These are phyloP conservation scores for Cydonia oblonga DNA, from an alignment of 331 rosid genomes.

Conservation along the genomic window DNA sequence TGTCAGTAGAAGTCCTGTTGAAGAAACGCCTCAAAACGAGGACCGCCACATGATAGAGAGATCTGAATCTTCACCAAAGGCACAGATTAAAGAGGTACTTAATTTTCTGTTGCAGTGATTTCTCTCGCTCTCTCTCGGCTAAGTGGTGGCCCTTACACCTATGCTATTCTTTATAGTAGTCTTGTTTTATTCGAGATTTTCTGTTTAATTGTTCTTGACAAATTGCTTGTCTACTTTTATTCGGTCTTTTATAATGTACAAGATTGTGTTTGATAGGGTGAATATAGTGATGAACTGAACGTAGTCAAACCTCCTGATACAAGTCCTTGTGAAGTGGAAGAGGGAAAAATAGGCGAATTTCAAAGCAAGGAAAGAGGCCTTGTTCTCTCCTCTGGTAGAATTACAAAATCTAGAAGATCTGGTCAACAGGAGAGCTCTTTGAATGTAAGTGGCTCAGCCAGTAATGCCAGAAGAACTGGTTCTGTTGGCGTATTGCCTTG, in stretches of 20 bases:
- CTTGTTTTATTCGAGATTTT: neutral
- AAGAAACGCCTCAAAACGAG: constrained; percentile 18
- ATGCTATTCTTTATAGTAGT: neutral
- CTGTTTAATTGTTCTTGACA: neutral
- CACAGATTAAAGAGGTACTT: constrained; percentile 45
- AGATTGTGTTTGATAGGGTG: constrained; percentile 29
- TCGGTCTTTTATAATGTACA: neutral
- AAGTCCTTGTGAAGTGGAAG: constrained; percentile 24
- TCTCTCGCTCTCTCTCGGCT: neutral
- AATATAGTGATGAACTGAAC: constrained; percentile 19
- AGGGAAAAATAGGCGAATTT: constrained; percentile 15
- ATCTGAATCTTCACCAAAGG: constrained; percentile 21
- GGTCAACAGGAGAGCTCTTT: constrained; percentile 18
- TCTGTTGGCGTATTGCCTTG: neutral
- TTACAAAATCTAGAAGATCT: neutral
- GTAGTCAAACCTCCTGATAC: constrained; percentile 20
- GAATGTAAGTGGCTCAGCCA: constrained; percentile 20
- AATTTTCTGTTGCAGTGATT: neutral
- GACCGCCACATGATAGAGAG: constrained; percentile 20
- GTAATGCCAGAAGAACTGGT: constrained; percentile 12
- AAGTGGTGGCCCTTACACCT: neutral
- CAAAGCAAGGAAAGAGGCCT: constrained; percentile 8
- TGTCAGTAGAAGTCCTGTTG: constrained; percentile 9
- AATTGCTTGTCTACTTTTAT: neutral
- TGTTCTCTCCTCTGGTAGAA: constrained; percentile 12